These are phyloP conservation scores for Chalciporus chontae DNA, from an alignment of 768 basidiomycete genomes.

Conservation along the genomic window DNA sequence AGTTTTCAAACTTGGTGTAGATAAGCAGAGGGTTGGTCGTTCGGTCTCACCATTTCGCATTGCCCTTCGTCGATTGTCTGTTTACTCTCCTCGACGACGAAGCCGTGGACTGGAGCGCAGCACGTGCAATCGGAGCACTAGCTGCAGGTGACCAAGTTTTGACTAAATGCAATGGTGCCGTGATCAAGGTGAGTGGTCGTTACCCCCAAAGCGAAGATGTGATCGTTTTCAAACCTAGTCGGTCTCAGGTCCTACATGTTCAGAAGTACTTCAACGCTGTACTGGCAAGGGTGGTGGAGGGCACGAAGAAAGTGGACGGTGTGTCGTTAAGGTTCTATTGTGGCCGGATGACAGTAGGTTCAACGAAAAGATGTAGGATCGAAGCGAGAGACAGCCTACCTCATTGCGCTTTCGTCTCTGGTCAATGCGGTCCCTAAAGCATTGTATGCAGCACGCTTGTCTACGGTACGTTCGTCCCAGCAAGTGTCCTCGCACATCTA, in stretches of 20 bases:
- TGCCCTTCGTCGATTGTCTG: constrained; percentile 56
- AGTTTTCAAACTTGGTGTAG: constrained; percentile 37
- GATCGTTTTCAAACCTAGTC: constrained; percentile 2
- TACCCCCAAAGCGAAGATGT: neutral
- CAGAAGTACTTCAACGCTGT: constrained; percentile 73
- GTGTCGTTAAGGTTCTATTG: constrained; percentile 26
- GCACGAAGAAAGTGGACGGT: constrained; percentile 58
- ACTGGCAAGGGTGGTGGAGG: constrained; percentile 70
- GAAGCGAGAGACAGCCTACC: constrained; percentile 58
- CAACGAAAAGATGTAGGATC: constrained; percentile 37
- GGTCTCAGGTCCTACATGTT: constrained; percentile 60
- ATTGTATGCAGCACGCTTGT: constrained; percentile 66
- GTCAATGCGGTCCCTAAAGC: constrained; percentile 77
- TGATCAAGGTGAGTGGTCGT: constrained; percentile 58
- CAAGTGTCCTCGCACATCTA: neutral
- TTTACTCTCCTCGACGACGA: constrained; percentile 70
- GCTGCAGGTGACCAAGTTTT: constrained; percentile 58
- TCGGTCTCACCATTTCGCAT: constrained; percentile 59
- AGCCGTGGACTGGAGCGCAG: constrained; percentile 66
- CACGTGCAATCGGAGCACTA: constrained; percentile 68
- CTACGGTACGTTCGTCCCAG: constrained; percentile 40
- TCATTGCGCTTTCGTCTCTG: constrained; percentile 80
- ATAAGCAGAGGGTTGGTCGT: constrained; percentile 77
- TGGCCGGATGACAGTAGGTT: neutral
- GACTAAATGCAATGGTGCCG: constrained; percentile 74